phyloP scores from a whole-genome alignment of 2,329 filamentous ascomycete genomes.

The Aureobasidium namibiae region DNA sequence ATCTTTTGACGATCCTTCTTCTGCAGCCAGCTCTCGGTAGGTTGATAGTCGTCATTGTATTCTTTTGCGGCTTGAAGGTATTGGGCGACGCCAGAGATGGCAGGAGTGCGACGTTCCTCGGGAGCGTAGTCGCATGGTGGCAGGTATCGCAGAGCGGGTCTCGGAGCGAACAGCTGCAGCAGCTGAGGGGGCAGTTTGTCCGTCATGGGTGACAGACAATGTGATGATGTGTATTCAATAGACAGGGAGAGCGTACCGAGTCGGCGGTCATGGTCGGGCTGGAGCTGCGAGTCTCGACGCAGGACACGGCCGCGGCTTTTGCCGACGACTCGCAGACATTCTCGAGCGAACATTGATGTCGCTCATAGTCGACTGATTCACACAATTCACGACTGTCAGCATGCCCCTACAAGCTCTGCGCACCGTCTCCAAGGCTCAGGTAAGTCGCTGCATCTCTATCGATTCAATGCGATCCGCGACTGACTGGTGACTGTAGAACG shows the following conservation, averaged over 20 bases:
- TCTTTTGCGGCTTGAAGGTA: conserved; percentile 66
- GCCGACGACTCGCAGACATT: not conserved
- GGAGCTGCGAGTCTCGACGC: not conserved
- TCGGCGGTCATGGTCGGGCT: not conserved
- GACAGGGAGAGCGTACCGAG: not conserved
- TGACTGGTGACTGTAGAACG: conserved; percentile 57
- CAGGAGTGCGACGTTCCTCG: conserved; percentile 68
- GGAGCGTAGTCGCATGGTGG: conserved; percentile 74
- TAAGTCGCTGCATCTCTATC: conserved; percentile 28
- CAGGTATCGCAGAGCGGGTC: conserved; percentile 84
- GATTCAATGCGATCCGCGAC: not conserved
- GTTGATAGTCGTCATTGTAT: conserved; percentile 64
- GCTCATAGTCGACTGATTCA: not conserved
- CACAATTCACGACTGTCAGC: not conserved
- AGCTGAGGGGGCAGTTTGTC: conserved; percentile 83
- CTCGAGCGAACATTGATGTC: not conserved
- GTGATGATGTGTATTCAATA: not conserved
- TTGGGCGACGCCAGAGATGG: conserved; percentile 63
- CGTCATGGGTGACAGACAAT: conserved; percentile 57
- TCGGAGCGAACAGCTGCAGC: conserved; percentile 87
- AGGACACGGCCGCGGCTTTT: not conserved
- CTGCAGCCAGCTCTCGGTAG: conserved; percentile 91
- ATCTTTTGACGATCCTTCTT: conserved; percentile 71
- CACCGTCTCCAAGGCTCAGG: conserved; percentile 48
- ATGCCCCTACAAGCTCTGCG: conserved; percentile 45